Evolutionary conservation across 1,284 basidiomycete species (phyloP).

Genomic region (Dichomitus squalens): DNA sequence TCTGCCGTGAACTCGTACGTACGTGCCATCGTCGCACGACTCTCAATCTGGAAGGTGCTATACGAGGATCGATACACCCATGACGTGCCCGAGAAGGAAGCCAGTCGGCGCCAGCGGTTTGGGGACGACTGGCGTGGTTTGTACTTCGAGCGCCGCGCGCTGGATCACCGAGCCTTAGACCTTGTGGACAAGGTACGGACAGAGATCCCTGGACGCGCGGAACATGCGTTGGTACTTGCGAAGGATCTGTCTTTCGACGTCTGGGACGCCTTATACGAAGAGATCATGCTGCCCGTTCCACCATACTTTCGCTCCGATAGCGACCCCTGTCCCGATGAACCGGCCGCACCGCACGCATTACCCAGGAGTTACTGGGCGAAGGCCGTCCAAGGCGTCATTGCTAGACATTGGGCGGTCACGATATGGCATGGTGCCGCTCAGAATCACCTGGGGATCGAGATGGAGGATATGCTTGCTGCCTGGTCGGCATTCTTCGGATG

Average conservation of each 20-base stretch:
- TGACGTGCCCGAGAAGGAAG: slow-evolving; percentile 39
- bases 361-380: slow-evolving; percentile 57
- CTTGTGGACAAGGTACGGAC: slow-evolving; percentile 44
- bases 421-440: slow-evolving; percentile 37
- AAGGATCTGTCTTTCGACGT: slow-evolving; percentile 47
- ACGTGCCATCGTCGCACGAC: slow-evolving; percentile 29
- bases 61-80: slow-evolving; percentile 52
- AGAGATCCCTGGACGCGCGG: slow-evolving; percentile 38
- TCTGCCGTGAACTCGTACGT: slow-evolving; percentile 30
- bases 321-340: slow-evolving; percentile 9
- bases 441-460: slow-evolving; percentile 29
- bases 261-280: slow-evolving; percentile 52
- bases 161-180: slow-evolving; percentile 45
- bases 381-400: slow-evolving; percentile 45
- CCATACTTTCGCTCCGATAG: slow-evolving; percentile 26
- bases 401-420: slow-evolving; percentile 44
- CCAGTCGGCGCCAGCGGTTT: slow-evolving; percentile 31
- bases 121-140: slow-evolving; percentile 46
- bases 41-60: slow-evolving; percentile 50
- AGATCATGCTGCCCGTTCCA: slow-evolving; percentile 39
- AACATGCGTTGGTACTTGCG: slow-evolving; percentile 39
- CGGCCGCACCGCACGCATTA: slow-evolving; percentile 38
- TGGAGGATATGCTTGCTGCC: slow-evolving; percentile 50
- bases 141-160: slow-evolving; percentile 44
- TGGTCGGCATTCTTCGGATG: slow-evolving; percentile 58